phyloP scores from a whole-genome alignment of 2,329 filamentous ascomycete genomes.

The Trichoderma gracile region DNA sequence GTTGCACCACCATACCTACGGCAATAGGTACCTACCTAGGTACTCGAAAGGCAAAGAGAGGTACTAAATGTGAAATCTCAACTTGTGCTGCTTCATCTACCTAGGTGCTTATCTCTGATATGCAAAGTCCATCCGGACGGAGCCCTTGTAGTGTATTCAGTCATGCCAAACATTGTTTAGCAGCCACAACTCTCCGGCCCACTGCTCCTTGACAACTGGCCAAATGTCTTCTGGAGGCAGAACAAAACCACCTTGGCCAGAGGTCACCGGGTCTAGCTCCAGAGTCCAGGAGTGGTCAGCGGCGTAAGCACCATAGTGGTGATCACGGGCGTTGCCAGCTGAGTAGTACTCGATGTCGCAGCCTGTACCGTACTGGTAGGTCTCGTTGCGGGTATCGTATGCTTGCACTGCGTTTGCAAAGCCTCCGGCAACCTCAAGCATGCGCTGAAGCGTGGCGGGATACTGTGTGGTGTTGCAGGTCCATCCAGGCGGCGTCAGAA shows the following conservation, averaged over 20 bases:
- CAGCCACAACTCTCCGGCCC: slow-evolving; percentile 8
- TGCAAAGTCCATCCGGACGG: background rate
- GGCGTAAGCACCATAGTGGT: slow-evolving; percentile 13
- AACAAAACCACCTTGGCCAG: slow-evolving; percentile 10
- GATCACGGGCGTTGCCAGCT: slow-evolving; percentile 12
- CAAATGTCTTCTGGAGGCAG: slow-evolving; percentile 7
- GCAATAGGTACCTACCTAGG: too few relatives aligned
- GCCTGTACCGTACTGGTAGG: slow-evolving; percentile 14
- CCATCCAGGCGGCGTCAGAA: slow-evolving; percentile 12
- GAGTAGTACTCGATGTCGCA: slow-evolving; percentile 22
- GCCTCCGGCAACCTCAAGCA: slow-evolving; percentile 9
- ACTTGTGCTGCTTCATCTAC: too few relatives aligned
- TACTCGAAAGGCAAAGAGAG: too few relatives aligned
- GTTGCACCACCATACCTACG: too few relatives aligned
- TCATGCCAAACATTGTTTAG: slow-evolving; percentile 15
- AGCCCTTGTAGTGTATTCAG: background rate
- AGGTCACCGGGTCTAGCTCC: slow-evolving; percentile 11
- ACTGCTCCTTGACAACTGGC: slow-evolving; percentile 17
- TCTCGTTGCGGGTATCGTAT: slow-evolving; percentile 14
- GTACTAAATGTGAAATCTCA: too few relatives aligned
- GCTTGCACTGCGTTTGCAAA: slow-evolving; percentile 14
- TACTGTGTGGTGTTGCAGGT: slow-evolving; percentile 16
- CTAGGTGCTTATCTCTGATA: too few relatives aligned
- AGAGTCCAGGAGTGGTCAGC: slow-evolving; percentile 17
- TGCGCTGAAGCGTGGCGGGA: slow-evolving; percentile 4